Conservation (phyloP, 2,329 filamentous ascomycete genomes). For the Epichloe amarillans region DNA sequence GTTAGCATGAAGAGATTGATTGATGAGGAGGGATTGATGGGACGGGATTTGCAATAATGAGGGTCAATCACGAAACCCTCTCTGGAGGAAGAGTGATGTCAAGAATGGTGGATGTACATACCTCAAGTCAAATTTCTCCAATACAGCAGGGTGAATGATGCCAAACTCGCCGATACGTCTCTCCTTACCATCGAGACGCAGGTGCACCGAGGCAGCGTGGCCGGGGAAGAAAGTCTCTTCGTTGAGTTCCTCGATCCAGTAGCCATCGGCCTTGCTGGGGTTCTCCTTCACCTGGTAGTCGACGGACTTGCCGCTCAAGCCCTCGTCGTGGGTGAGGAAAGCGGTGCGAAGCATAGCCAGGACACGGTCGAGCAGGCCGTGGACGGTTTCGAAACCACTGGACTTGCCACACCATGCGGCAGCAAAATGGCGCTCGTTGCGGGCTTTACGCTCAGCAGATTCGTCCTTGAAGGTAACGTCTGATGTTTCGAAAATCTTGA, state of each 20-base stretch:
- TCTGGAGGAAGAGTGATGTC: no score
- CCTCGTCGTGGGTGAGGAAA: conserved; percentile 67
- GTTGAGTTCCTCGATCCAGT: conserved; percentile 90
- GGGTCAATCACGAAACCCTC: no score
- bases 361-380: conserved; percentile 82
- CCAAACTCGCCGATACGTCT: conserved; percentile 78
- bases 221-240: conserved; percentile 87
- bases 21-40: background rate
- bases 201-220: conserved; percentile 72
- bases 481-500: conserved; percentile 84
- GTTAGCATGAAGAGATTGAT: background rate
- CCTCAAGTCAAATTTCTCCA: conserved; percentile 87
- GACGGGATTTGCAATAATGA: no score
- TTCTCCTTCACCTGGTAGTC: conserved; percentile 41
- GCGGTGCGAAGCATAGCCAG: conserved; percentile 81
- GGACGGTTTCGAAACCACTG: conserved; percentile 88
- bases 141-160: conserved; percentile 81
- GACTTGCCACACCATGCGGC: conserved; percentile 91
- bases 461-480: conserved; percentile 89
- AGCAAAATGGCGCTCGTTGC: conserved; percentile 93
- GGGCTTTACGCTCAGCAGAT: conserved; percentile 65
- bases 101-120: conserved; percentile 24
- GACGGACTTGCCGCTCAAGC: conserved; percentile 35
- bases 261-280: conserved; percentile 52
- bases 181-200: conserved; percentile 61